Base-by-base conservation (phyloP, 2,329 filamentous ascomycete genomes). In the Anisogramma anomala region DNA sequence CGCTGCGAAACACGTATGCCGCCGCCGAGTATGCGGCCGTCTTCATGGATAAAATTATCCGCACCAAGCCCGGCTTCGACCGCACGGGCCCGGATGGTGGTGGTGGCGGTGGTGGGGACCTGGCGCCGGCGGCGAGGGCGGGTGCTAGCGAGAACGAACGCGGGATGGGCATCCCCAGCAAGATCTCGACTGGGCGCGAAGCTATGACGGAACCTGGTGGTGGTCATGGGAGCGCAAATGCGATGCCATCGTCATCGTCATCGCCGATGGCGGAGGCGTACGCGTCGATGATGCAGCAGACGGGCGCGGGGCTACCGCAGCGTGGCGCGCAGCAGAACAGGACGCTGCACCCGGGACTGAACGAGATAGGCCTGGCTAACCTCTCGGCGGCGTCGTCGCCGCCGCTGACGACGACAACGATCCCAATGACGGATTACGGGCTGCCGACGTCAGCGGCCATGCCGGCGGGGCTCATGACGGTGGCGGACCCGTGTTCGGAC, bases 21-120 rank as follows among this genome's bases (percentile, higher is more conserved):
- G 87, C 88, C 0, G 89, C 89, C n/a, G 88, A 95, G 59, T 94
- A 91, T 53, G 87, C 86, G n/a, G 89, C 84, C 1, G 84, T 84
- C 2, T 95, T 95, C 65, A 71, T 95, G n/a, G 85, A 94, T 13
- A 41, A 41, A 11, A 23, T 41, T 8, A 41, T 41, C 23, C 26
- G 25, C 17, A 41, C 34, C 23, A 41, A 41, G 38, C 38, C 38
- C 3, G 37, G 37, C 10, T 20, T 33, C 2, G 37, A 39, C 17
- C 17, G 23, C 2, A n/a, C 32, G 18, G 13, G 33, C 20, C 15
- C 23, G 23, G 7, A 30, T 18, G 13, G 19, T 9, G 19, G 23
- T 23, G 9, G 9, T 34, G 23, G 20, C 23, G 38, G 30, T 31
- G 23, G n/a, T n/a, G n/a, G n/a, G n/a, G n/a, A n/a, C n/a, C n/a